Percentiles rank a stretch among this genome's conserved stretches.
Conservation (phyloP, 2,329 filamentous ascomycete species). For the Aspergillus persii region DNA sequence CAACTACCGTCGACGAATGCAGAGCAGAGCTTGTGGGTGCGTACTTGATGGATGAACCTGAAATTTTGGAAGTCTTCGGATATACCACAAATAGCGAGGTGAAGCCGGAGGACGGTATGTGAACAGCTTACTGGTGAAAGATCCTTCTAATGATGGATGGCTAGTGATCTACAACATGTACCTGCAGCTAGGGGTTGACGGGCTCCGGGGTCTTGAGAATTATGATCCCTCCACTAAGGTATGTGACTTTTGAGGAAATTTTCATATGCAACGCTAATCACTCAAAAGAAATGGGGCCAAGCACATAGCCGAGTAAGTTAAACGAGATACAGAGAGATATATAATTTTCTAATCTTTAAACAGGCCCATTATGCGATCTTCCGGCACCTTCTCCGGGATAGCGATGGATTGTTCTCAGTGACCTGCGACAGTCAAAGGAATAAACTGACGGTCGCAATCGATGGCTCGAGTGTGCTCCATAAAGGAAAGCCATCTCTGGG, state of each 20-base stretch:
- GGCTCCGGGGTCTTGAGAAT: conserved; percentile 39
- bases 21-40: conserved; percentile 44
- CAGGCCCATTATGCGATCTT: conserved; percentile 64
- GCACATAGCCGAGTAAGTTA: conserved; percentile 16
- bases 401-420: conserved; percentile 53
- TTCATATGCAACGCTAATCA: neutral
- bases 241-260: conserved; percentile 26
- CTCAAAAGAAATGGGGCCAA: conserved; percentile 16
- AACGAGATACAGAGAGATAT: neutral
- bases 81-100: conserved; percentile 2
- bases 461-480: conserved; percentile 5
- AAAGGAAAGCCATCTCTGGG: conserved; percentile 60
- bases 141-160: conserved; percentile 22
- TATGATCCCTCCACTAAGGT: conserved; percentile 40
- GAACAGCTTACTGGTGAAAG: conserved; percentile 6
- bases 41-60: conserved; percentile 45
- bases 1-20: conserved; percentile 61
- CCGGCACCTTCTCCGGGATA: conserved; percentile 56
- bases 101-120: conserved; percentile 14
- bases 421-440: conserved; percentile 43
- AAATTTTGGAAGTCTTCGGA: conserved; percentile 45
- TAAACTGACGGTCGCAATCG: conserved; percentile 8
- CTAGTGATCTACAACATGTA: conserved; percentile 44
- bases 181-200: conserved; percentile 43
- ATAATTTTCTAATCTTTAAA: neutral